Evolutionary conservation across 148 eudicot species (phyloP), one percentile per base, ranked within the genome.

Genomic region (Fagopyrum tataricum): DNA sequence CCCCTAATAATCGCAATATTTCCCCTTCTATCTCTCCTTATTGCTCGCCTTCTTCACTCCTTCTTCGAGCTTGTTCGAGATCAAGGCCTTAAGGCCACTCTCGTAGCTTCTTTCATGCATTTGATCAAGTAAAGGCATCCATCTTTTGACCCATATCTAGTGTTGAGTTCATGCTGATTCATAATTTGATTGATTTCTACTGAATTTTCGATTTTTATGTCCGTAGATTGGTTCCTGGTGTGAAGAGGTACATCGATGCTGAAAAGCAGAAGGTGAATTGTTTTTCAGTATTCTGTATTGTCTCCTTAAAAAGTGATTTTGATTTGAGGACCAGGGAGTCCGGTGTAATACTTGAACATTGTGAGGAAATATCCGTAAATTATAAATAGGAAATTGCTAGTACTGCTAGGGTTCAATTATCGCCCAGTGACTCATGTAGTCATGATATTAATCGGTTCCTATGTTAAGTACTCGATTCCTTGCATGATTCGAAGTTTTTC

Each of bases 221-320:
- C 56, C 66, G 70, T 71, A 95, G 98, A 85, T 79, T 88, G 82
- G 70, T 95, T 68, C 98, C 98, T 74, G 96, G 97, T 44, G 98
- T 90, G 72, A 80, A 73, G 70, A 79, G 81, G 49, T 91, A 95
- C 76, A 77, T 95, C 51, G 92, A 86, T 81, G 89, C 90, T 26
- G 97, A 91, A 79, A 95, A 91, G 75, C 91, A 90, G 76, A 95
- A 91, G 97, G 98, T 88, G 48, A 67, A 15, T 37, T 67, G 44
- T 4, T 67, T 15, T 67, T 5, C 15, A 3, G 18, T 53, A 21
- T 53, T 10, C 59, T 53, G 26, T 23, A 17, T 20, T 6, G 23
- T 53, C 13, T 56, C 21, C 12, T 7, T 56, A 23, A 23, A 6
- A 20, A 12, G 42, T 31, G 53, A 61, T 64, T 13, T 20, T 48